Conservation (phyloP, 2,329 filamentous ascomycete species). For the Talaromyces sp. region DNA sequence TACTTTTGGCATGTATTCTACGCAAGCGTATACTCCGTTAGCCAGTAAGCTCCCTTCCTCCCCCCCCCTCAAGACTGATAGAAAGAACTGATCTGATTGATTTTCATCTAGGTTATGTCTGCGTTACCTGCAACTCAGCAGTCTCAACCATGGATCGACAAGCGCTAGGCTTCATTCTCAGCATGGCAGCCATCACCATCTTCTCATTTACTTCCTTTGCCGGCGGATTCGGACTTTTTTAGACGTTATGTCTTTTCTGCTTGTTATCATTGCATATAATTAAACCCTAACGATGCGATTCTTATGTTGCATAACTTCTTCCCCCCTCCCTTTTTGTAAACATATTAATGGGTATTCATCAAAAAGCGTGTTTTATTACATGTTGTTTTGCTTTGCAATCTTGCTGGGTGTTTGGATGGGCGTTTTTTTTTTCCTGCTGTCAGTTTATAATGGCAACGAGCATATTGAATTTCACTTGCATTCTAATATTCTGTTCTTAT, state of each 20-base stretch:
- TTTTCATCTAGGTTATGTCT: slow-evolving; percentile 35
- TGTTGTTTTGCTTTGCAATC: too few relatives aligned
- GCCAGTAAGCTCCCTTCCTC: slow-evolving; percentile 36
- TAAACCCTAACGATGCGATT: background rate
- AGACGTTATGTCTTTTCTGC: too few relatives aligned
- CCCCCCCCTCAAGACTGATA: background rate
- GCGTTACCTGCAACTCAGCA: slow-evolving; percentile 54
- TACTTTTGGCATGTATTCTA: slow-evolving; percentile 59
- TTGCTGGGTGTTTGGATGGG: slow-evolving; percentile 7
- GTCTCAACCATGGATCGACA: slow-evolving; percentile 50
- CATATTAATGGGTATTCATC: slow-evolving; percentile 8
- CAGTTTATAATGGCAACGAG: background rate
- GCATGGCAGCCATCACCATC: slow-evolving; percentile 53
- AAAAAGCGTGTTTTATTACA: slow-evolving; percentile 1
- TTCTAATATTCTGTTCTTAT: background rate
- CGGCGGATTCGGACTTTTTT: slow-evolving; percentile 34
- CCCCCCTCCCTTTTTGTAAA: background rate
- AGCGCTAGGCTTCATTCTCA: slow-evolving; percentile 51
- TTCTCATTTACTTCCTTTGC: slow-evolving; percentile 53
- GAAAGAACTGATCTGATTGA: background rate
- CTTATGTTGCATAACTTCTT: background rate
- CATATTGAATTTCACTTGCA: background rate
- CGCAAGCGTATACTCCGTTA: slow-evolving; percentile 48
- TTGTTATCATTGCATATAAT: slow-evolving; percentile 8
- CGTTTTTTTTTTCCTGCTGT: background rate